phyloP scores from a whole-genome alignment of 495 filamentous ascomycete genomes.

The Aspergillus nanangensis region DNA sequence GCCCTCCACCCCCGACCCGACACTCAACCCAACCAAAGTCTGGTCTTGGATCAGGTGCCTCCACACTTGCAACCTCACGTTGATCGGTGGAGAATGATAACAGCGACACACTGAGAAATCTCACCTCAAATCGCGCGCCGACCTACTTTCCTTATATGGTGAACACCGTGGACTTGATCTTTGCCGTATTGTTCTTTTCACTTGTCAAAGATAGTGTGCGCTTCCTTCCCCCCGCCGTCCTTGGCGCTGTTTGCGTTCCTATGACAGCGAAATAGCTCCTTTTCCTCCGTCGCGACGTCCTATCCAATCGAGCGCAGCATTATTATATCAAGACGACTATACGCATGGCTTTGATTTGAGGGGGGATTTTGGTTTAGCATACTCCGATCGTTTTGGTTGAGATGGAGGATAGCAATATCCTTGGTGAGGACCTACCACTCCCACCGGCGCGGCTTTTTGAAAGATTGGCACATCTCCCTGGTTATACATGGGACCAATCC shows the following conservation, averaged over 20 bases:
- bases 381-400: constrained; percentile 14
- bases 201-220: too few species aligned
- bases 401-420: constrained; percentile 39
- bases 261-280: constrained; percentile 10
- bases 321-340: not conserved
- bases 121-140: not conserved
- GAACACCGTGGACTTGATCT: too few species aligned
- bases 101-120: constrained; percentile 9
- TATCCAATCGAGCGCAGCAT: constrained; percentile 3
- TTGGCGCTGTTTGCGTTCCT: constrained; percentile 20
- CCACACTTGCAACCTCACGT: constrained; percentile 6
- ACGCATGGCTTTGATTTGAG: constrained; percentile 23
- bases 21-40: constrained; percentile 8
- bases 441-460: constrained; percentile 69
- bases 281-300: constrained; percentile 3
- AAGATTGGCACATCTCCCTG: constrained; percentile 64
- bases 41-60: constrained; percentile 6
- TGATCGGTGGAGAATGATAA: constrained; percentile 3
- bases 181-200: too few species aligned
- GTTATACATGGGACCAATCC: constrained; percentile 72
- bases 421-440: constrained; percentile 60
- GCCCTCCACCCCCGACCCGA: constrained; percentile 1
- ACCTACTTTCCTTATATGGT: not conserved
- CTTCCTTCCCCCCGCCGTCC: constrained; percentile 10
- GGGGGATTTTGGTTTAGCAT: constrained; percentile 11